Evolutionary conservation across 257 asterid species (phyloP), one percentile per base, ranked within the genome.

Genomic region (Verbena officinalis): DNA sequence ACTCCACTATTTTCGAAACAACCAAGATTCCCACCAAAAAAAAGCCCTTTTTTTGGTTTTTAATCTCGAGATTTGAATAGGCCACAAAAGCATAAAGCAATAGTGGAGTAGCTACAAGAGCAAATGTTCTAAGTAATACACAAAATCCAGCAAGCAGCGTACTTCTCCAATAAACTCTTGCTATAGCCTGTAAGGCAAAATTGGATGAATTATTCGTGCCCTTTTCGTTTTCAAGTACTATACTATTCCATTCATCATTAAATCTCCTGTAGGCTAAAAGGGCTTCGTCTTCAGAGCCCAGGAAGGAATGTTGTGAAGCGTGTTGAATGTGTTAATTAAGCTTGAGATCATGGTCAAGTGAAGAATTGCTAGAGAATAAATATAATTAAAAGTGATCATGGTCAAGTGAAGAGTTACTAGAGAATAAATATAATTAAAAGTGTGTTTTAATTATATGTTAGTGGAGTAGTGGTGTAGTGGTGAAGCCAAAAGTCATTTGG

Each of bases 21-120:
- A 86, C 70, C 78, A 89, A 74, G 16, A 53, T 43, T 34, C 79
- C 92, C 22, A 89, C 78, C 48, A 89, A 71, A 16, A 49, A 21
- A 55, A 73, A 30, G 27, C 95, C 95, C 67, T 80, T 36, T 3
- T 53, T 30, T 13, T 69, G 14, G 45, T 57, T 36, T 56, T 72
- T 79, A 7, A 14, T 27, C 54, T 81, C 76, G 8, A 34, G 59
- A 65, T 67, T 74, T 3, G 88, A 82, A 65, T 80, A 84, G 19
- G 42, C 70, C 9, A 89, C 90, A 19, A 84, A 89, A 17, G 78
- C 88, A 62, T 77, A 86, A 9, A 89, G 95, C 76, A 89, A 40
- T 9, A 89, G 33, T 0, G 92, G 95, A 68, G 78, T 21, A 40
- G 72, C 20, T 62, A 79, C 82, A 70, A 84, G 84, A 17, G 87